Evolutionary conservation across 2,329 filamentous ascomycete genomes (phyloP).

Genomic region (Stagonosporopsis vannaccii): DNA sequence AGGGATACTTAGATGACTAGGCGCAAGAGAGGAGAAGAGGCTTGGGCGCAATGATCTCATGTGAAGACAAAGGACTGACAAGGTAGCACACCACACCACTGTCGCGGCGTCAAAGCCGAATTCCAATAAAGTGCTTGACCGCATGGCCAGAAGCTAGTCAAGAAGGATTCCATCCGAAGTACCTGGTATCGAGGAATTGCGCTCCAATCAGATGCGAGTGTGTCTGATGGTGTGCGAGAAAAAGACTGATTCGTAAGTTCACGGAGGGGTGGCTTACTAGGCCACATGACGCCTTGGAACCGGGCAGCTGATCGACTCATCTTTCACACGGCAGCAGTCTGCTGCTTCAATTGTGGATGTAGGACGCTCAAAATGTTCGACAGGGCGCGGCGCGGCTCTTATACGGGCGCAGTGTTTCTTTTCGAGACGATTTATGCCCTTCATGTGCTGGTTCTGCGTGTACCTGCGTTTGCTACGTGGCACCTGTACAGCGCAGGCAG

Average conservation of each 20-base stretch:
- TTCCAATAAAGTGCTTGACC: slow-evolving; percentile 43
- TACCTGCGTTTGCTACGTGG: slow-evolving; percentile 49
- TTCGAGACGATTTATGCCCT: slow-evolving; percentile 35
- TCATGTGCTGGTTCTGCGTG: slow-evolving; percentile 37
- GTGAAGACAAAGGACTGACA: slow-evolving; percentile 36
- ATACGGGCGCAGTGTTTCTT: slow-evolving; percentile 29
- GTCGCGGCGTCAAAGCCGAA: slow-evolving; percentile 39
- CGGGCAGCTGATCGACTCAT: slow-evolving; percentile 48
- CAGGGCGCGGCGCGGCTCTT: slow-evolving; percentile 30
- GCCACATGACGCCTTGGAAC: slow-evolving; percentile 46
- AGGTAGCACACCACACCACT: slow-evolving; percentile 35
- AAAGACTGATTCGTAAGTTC: slow-evolving; percentile 47
- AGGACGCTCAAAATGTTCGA: slow-evolving; percentile 20
- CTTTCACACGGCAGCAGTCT: slow-evolving; percentile 34
- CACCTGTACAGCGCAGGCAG: slow-evolving; percentile 47
- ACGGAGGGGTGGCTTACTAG: slow-evolving; percentile 47
- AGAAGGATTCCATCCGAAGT: slow-evolving; percentile 44
- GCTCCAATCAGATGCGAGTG: slow-evolving; percentile 40
- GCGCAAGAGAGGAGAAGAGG: slow-evolving; percentile 29
- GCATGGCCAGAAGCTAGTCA: slow-evolving; percentile 49
- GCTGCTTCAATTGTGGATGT: slow-evolving; percentile 27
- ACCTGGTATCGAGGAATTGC: slow-evolving; percentile 41
- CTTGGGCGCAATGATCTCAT: slow-evolving; percentile 43
- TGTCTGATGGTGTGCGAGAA: slow-evolving; percentile 47
- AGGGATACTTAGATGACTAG: slow-evolving; percentile 23